Percentiles rank a stretch among this genome's conserved stretches.
phyloP scores from a whole-genome alignment of 257 asterid species.

The Euphrasia confusa region DNA sequence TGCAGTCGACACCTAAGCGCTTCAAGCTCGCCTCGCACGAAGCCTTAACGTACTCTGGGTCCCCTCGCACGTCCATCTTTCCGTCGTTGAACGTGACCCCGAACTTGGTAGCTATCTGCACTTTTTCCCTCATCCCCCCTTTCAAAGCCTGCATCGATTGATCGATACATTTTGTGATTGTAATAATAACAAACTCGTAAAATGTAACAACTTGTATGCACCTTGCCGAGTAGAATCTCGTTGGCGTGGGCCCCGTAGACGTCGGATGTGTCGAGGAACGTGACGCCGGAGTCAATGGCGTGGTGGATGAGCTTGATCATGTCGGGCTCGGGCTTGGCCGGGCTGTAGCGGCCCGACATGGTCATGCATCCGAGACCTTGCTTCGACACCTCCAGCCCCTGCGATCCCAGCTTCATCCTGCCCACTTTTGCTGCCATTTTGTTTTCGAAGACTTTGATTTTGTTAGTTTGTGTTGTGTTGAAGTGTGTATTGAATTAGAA shows the following conservation, averaged over 20 bases:
- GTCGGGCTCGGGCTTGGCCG: constrained; percentile 24
- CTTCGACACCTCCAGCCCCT: constrained; percentile 34
- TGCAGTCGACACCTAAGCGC: no score
- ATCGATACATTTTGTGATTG: no score
- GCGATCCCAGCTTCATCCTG: constrained; percentile 34
- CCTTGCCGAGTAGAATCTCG: constrained; percentile 41
- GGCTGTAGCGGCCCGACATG: constrained; percentile 40
- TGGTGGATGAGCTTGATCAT: constrained; percentile 6
- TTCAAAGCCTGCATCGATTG: no score
- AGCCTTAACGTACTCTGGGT: no score
- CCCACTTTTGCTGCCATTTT: constrained; percentile 18
- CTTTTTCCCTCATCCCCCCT: no score
- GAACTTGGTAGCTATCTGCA: no score
- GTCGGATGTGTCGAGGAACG: constrained; percentile 27
- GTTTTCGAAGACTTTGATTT: background rate
- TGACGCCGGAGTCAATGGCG: background rate
- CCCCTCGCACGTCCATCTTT: no score
- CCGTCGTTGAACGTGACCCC: no score
- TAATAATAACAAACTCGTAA: no score
- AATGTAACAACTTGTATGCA: background rate
- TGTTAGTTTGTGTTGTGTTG: no score
- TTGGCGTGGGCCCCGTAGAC: constrained; percentile 40
- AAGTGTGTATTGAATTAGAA: no score
- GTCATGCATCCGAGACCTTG: constrained; percentile 49
- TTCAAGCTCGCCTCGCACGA: no score